These are phyloP conservation scores for Glycine latifolia DNA, from an alignment of 306 rosid species.

Conservation along the genomic window DNA sequence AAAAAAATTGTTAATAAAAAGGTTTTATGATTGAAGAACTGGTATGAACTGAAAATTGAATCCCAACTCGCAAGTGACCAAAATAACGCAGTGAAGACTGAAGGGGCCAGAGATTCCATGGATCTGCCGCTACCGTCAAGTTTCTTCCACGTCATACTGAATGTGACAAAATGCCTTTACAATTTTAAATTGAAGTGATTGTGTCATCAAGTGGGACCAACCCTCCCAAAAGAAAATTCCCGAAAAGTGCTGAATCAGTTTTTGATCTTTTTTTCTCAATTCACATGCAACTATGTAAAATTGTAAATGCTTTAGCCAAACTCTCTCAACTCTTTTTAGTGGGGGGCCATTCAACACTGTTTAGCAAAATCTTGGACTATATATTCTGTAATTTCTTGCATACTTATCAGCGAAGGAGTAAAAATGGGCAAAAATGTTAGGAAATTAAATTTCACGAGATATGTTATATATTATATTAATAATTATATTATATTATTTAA, in stretches of 20 bases:
- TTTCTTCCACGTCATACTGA: constrained; percentile 59
- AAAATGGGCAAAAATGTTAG: background rate
- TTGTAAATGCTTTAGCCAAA: constrained; percentile 1
- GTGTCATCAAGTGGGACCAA: constrained; percentile 55
- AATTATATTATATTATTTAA: too few species aligned
- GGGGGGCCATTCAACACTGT: constrained; percentile 37
- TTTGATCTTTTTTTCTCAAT: constrained; percentile 18
- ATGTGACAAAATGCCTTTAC: constrained; percentile 64
- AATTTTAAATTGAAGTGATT: constrained; percentile 42
- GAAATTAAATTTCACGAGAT: too few species aligned
- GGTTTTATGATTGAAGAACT: background rate
- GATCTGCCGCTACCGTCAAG: constrained; percentile 31
- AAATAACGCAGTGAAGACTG: background rate
- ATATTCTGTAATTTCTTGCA: too few species aligned
- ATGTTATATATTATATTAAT: background rate
- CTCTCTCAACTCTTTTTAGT: constrained; percentile 11
- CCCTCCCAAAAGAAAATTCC: constrained; percentile 33
- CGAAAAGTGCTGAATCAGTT: constrained; percentile 52
- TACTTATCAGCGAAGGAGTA: constrained; percentile 32
- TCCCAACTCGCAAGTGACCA: background rate
- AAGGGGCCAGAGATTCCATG: constrained; percentile 39
- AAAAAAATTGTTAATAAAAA: background rate
- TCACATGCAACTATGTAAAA: constrained; percentile 31
- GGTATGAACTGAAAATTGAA: constrained; percentile 5
- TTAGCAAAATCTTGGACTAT: constrained; percentile 34